These are phyloP conservation scores for Fraxinus anomala DNA, from an alignment of 257 asterid species.

Conservation along the genomic window DNA sequence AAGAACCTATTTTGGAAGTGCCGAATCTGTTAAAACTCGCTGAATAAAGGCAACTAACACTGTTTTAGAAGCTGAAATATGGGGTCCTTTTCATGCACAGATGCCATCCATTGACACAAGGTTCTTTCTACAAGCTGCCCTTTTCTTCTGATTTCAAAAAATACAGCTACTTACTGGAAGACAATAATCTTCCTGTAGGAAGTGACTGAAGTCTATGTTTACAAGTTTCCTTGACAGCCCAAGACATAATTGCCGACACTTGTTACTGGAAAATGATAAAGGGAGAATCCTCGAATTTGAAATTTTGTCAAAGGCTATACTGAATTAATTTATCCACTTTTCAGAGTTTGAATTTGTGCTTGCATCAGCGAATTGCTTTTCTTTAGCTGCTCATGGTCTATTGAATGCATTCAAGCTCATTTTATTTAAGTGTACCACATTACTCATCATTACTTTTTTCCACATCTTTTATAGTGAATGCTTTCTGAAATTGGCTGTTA, in stretches of 20 bases:
- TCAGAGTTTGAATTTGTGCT: conserved; percentile 1
- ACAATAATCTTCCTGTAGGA: background rate
- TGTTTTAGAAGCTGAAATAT: conserved; percentile 18
- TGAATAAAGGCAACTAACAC: conserved; percentile 4
- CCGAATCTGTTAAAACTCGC: background rate
- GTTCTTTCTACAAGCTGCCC: conserved; percentile 10
- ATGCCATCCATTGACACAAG: background rate
- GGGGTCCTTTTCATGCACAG: background rate
- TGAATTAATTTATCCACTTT: background rate
- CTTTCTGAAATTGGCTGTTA: conserved; percentile 12
- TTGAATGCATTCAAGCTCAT: background rate
- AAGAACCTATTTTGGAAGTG: background rate
- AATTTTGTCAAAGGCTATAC: background rate
- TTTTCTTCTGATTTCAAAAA: background rate
- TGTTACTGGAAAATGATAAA: conserved; percentile 1
- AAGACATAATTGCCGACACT: background rate
- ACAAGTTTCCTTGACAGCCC: background rate
- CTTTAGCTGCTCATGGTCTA: background rate
- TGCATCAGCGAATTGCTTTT: conserved; percentile 3
- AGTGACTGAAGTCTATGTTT: conserved; percentile 17
- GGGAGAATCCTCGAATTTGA: conserved; percentile 14
- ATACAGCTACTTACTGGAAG: background rate
- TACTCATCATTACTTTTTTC: background rate
- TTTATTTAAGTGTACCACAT: background rate
- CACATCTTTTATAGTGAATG: background rate